A percentile compares a stretch with the other conserved stretches of the same genome.
Conservation (phyloP, 495 filamentous ascomycete species). For the Pseudomonodictys pantanalensis region DNA sequence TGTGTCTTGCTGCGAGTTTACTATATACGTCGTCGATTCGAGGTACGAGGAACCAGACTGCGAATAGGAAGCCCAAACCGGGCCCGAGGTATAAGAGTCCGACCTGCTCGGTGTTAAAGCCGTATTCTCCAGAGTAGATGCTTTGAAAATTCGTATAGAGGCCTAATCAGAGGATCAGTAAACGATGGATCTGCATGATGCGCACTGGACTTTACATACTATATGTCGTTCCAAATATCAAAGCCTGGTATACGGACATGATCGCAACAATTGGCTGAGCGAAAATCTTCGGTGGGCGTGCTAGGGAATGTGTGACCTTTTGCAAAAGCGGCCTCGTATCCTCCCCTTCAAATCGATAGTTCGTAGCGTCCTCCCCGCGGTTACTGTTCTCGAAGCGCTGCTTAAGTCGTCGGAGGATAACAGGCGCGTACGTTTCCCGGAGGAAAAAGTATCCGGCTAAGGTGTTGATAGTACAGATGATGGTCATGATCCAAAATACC, state of each 20-base stretch:
- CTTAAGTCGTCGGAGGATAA: slow-evolving; percentile 12
- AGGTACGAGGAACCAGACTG: slow-evolving; percentile 35
- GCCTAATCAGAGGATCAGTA: no score
- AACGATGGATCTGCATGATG: no score
- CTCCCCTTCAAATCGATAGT: slow-evolving; percentile 21
- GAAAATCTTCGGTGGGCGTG: slow-evolving; percentile 36
- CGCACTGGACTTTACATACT: no score
- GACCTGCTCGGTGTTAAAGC: slow-evolving; percentile 37
- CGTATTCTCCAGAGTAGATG: slow-evolving; percentile 43
- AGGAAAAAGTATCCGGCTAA: slow-evolving; percentile 20
- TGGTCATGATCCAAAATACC: slow-evolving; percentile 23
- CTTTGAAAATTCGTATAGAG: slow-evolving; percentile 44
- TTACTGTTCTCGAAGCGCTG: not conserved
- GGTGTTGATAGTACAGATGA: slow-evolving; percentile 14
- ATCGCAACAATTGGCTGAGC: slow-evolving; percentile 40
- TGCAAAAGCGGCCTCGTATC: slow-evolving; percentile 5
- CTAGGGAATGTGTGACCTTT: slow-evolving; percentile 5
- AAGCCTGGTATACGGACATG: slow-evolving; percentile 42
- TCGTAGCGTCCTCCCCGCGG: slow-evolving; percentile 1
- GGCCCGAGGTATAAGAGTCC: slow-evolving; percentile 44
- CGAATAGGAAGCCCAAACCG: slow-evolving; percentile 37
- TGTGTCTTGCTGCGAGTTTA: slow-evolving; percentile 10
- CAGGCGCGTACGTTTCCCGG: slow-evolving; percentile 27
- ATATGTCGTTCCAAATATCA: slow-evolving; percentile 44
- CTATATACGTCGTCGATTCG: slow-evolving; percentile 37